Conservation (phyloP, 768 basidiomycete species). For the Epithele typhae region DNA sequence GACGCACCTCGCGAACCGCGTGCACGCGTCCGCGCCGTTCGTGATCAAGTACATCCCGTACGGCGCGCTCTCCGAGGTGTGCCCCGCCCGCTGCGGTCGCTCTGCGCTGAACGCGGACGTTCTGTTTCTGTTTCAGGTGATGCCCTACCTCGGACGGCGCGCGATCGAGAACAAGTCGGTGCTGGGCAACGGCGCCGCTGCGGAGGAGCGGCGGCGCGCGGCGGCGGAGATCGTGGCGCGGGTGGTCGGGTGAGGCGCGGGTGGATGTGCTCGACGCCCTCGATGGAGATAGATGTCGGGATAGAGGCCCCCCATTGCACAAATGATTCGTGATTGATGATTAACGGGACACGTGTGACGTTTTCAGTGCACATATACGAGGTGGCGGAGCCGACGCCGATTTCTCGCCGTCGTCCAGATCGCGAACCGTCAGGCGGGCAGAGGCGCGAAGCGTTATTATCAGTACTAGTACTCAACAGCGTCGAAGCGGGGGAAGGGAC, state of each 20-base stretch:
- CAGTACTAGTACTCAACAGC: too few species aligned
- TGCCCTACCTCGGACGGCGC: constrained; percentile 86
- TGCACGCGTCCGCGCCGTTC: constrained; percentile 53
- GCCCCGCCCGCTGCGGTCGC: background rate
- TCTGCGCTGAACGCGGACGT: background rate
- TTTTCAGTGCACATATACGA: too few species aligned
- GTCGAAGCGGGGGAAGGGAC: too few species aligned
- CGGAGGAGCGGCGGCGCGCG: constrained; percentile 54
- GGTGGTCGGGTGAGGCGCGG: constrained; percentile 26
- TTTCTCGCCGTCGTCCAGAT: too few species aligned
- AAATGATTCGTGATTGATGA: too few species aligned
- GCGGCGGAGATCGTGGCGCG: constrained; percentile 47
- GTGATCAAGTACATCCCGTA: constrained; percentile 85
- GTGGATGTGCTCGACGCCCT: too few species aligned
- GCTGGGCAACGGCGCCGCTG: constrained; percentile 67
- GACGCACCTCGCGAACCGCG: constrained; percentile 57
- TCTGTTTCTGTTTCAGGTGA: constrained; percentile 61
- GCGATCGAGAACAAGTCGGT: constrained; percentile 94
- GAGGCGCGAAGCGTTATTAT: too few species aligned
- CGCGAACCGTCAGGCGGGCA: too few species aligned
- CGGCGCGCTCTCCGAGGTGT: constrained; percentile 62
- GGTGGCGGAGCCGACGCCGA: too few species aligned
- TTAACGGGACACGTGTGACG: too few species aligned
- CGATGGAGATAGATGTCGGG: too few species aligned
- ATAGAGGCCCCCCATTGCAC: too few species aligned